These are phyloP conservation scores for Psilocybe sp. DNA, from an alignment of 768 basidiomycete species.

Conservation along the genomic window DNA sequence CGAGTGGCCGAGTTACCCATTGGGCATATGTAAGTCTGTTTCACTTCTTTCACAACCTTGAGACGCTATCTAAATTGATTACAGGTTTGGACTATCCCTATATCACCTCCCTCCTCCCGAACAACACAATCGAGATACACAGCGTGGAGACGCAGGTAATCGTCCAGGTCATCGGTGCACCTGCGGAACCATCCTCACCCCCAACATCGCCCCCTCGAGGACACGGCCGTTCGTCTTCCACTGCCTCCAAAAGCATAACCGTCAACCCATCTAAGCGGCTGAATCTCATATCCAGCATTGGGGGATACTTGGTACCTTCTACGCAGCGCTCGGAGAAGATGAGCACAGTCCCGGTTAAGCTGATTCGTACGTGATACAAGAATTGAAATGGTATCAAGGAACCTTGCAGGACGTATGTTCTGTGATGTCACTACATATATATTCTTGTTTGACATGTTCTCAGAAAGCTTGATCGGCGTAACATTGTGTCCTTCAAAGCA, in stretches of 20 bases:
- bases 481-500: too few species aligned
- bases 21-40: slow-evolving; percentile 62
- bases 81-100: slow-evolving; percentile 82
- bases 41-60: not conserved
- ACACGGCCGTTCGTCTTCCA: slow-evolving; percentile 19
- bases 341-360: slow-evolving; percentile 36
- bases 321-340: slow-evolving; percentile 46
- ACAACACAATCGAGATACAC: slow-evolving; percentile 81
- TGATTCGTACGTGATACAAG: slow-evolving; percentile 16
- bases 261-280: slow-evolving; percentile 25
- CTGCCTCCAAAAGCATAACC: slow-evolving; percentile 10
- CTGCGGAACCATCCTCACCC: slow-evolving; percentile 22
- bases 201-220: not conserved
- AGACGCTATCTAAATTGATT: not conserved
- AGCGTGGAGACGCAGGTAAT: slow-evolving; percentile 70
- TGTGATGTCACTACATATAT: too few species aligned
- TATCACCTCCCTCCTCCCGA: slow-evolving; percentile 72
- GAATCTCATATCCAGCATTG: slow-evolving; percentile 36
- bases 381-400: too few species aligned
- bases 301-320: slow-evolving; percentile 50
- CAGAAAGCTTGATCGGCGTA: too few species aligned
- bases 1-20: slow-evolving; percentile 80
- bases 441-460: too few species aligned
- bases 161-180: slow-evolving; percentile 64
- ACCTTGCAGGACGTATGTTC: too few species aligned